phyloP scores from a whole-genome alignment of 768 basidiomycete genomes.

The Panaeolus cyanescens region DNA sequence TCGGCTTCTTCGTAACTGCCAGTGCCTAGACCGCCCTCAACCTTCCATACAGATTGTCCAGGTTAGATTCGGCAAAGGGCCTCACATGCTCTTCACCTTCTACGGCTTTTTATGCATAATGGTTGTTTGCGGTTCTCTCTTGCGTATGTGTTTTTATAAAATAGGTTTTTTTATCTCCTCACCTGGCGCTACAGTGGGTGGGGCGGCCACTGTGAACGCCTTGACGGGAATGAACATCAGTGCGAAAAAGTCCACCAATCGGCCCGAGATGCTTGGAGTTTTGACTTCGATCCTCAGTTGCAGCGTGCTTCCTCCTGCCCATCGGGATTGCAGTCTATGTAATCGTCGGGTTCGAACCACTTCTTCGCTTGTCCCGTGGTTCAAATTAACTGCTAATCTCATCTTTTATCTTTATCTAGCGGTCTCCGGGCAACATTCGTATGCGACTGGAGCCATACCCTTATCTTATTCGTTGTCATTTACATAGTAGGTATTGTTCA shows the following conservation, averaged over 20 bases:
- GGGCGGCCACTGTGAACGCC: conserved; percentile 45
- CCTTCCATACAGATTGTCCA: conserved; percentile 42
- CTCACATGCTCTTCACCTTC: conserved; percentile 52
- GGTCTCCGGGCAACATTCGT: conserved; percentile 47
- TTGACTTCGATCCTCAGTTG: conserved; percentile 15
- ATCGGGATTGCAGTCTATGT: conserved; percentile 46
- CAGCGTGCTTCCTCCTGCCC: conserved; percentile 47
- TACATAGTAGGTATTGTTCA: conserved; percentile 26
- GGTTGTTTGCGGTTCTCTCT: conserved; percentile 50
- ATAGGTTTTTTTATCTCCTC: too few relatives aligned
- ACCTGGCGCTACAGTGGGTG: conserved; percentile 33
- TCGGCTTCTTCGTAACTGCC: background rate
- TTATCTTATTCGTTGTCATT: conserved; percentile 44
- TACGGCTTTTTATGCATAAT: conserved; percentile 54
- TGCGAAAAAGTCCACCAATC: conserved; percentile 3
- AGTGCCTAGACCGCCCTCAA: background rate
- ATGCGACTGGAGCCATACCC: conserved; percentile 45
- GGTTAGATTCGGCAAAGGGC: conserved; percentile 45
- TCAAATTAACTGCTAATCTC: background rate
- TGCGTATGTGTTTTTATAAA: conserved; percentile 33
- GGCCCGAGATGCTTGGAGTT: background rate
- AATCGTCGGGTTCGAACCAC: conserved; percentile 27
- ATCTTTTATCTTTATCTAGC: conserved; percentile 9
- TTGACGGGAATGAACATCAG: conserved; percentile 46
- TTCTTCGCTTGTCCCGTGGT: background rate